phyloP scores from a whole-genome alignment of 208 protist genomes.

The Crithidia bombi region DNA sequence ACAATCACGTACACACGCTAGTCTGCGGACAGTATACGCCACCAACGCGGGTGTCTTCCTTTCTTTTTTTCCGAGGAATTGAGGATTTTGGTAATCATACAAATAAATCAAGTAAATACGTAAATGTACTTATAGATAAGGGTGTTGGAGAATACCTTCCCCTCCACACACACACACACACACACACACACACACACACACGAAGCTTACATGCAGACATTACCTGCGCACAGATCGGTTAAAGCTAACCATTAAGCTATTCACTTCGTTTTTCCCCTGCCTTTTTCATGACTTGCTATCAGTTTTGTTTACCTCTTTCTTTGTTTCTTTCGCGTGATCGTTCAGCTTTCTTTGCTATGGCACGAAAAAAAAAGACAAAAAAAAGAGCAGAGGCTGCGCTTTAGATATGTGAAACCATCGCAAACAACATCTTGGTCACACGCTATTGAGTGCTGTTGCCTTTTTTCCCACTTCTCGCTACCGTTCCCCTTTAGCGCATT shows the following conservation, averaged over 20 bases:
- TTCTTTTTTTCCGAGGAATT: too few species aligned
- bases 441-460: not conserved
- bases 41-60: too few species aligned
- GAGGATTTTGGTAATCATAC: too few species aligned
- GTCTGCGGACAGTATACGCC: too few species aligned
- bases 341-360: not conserved
- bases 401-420: not conserved
- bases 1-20: too few species aligned
- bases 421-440: not conserved
- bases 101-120: not conserved
- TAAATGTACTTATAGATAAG: too few species aligned
- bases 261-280: not conserved
- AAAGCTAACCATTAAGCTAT: not conserved
- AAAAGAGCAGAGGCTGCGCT: not conserved
- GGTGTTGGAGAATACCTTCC: too few species aligned
- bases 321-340: not conserved
- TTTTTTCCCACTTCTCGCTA: not conserved
- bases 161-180: too few species aligned
- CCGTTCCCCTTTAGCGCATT: too few species aligned
- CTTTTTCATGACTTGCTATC: not conserved
- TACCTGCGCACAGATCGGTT: not conserved
- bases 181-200: not conserved
- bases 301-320: not conserved
- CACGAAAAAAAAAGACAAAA: constrained; percentile 7
- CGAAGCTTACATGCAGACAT: not conserved